Evolutionary conservation across 139 green algal genomes (phyloP).

Genomic region (Asterochloris sp.): DNA sequence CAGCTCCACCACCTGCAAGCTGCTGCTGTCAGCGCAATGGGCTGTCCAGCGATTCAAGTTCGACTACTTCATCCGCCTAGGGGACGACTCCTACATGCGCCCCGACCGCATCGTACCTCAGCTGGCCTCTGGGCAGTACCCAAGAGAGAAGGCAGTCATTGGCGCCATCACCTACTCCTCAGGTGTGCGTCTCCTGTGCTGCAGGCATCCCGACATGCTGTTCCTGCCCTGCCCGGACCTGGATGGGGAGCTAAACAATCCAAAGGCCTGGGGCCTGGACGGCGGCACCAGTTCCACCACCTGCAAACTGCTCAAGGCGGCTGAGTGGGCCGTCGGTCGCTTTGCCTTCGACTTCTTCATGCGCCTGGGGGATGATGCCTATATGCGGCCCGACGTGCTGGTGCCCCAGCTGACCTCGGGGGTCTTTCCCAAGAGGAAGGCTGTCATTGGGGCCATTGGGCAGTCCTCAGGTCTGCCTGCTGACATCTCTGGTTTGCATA

Average conservation of each 20-base stretch:
- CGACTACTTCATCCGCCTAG: conserved; percentile 8
- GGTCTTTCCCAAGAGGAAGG: not conserved
- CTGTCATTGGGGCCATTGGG: not conserved
- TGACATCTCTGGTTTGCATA: no score
- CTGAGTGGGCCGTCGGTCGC: not conserved
- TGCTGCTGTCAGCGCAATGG: not conserved
- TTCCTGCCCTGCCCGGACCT: not conserved
- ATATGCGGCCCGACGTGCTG: not conserved
- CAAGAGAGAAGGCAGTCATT: no score
- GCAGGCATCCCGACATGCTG: not conserved
- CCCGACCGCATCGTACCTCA: not conserved
- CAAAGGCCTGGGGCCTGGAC: not conserved
- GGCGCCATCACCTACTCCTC: no score
- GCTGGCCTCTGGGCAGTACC: not conserved
- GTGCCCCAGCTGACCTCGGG: not conserved
- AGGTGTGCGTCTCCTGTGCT: no score
- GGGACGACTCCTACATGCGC: conserved; percentile 4
- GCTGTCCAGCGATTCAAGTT: conserved; percentile 4
- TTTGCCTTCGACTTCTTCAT: conserved; percentile 12
- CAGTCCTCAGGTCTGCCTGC: no score
- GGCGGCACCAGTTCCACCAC: not conserved
- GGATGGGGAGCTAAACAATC: conserved; percentile 1
- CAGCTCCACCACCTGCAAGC: not conserved
- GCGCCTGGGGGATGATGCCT: conserved; percentile 5
- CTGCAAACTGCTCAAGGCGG: not conserved